These are phyloP conservation scores for Neurospora sp. DNA, from an alignment of 495 filamentous ascomycete species.

Conservation along the genomic window DNA sequence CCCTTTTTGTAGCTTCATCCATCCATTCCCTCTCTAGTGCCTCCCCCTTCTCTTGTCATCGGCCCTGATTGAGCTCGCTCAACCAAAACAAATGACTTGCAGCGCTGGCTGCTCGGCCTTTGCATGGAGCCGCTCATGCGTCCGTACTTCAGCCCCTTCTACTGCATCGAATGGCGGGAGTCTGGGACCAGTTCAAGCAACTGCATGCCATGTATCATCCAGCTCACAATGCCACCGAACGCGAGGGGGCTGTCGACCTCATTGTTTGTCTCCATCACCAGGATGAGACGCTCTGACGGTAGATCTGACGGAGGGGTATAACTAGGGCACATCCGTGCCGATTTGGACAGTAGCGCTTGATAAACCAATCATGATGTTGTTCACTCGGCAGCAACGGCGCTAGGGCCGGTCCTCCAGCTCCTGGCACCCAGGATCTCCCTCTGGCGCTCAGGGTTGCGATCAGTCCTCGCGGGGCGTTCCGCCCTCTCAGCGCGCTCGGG, in stretches of 20 bases:
- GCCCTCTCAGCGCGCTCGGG: constrained; percentile 1
- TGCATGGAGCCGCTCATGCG: background rate
- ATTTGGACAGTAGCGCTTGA: background rate
- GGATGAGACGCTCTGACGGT: background rate
- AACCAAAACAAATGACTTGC: background rate
- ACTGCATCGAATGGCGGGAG: background rate
- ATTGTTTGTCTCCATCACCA: background rate
- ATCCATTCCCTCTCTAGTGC: background rate
- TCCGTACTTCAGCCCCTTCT: background rate
- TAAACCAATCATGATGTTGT: background rate
- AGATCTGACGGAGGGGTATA: background rate
- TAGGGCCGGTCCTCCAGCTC: constrained; percentile 9
- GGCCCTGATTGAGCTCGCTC: background rate
- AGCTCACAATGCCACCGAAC: background rate
- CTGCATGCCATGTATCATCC: background rate
- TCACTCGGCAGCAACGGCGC: constrained; percentile 4
- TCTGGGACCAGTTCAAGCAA: background rate
- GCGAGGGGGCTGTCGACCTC: background rate
- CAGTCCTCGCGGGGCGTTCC: constrained; percentile 6
- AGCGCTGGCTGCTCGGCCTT: background rate
- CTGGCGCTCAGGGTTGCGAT: constrained; percentile 3
- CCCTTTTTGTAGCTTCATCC: background rate
- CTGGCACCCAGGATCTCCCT: constrained; percentile 8
- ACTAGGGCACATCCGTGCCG: background rate
- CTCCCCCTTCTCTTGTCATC: background rate